Evolutionary conservation across 192 early-diverging fungal species (phyloP).

Genomic region (Dissophora globulifera): DNA sequence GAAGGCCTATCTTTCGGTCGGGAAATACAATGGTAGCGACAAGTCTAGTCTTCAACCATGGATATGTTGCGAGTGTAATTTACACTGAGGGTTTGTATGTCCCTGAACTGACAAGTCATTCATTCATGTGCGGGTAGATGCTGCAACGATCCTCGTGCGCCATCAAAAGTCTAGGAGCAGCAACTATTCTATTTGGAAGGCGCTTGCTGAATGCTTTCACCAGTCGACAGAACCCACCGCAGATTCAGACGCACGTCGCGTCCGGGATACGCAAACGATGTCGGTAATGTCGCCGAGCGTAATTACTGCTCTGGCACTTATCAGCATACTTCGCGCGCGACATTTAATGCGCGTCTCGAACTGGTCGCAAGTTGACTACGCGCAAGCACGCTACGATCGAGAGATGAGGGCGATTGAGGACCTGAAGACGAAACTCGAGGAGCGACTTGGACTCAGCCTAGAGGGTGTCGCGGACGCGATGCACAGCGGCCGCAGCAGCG

Average conservation of each 20-base stretch:
- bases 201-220: constrained; percentile 19
- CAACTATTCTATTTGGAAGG: constrained; percentile 43
- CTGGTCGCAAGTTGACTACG: constrained; percentile 31
- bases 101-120: no score
- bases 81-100: no score
- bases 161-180: constrained; percentile 43
- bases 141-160: constrained; percentile 10
- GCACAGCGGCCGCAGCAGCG: neutral
- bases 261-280: neutral
- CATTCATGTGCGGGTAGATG: constrained; percentile 9
- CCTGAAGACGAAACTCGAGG: neutral
- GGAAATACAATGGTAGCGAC: constrained; percentile 24
- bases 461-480: neutral
- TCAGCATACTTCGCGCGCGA: constrained; percentile 27
- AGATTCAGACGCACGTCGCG: no score
- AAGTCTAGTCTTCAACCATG: no score
- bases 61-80: no score
- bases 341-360: constrained; percentile 33
- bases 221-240: no score
- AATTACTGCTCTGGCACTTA: constrained; percentile 12
- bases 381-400: constrained; percentile 16
- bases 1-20: constrained; percentile 26
- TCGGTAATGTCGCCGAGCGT: neutral
- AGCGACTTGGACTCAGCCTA: neutral
- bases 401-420: constrained; percentile 21